phyloP scores from a whole-genome alignment of 208 protist species.

The Trypanosoma congolense region DNA sequence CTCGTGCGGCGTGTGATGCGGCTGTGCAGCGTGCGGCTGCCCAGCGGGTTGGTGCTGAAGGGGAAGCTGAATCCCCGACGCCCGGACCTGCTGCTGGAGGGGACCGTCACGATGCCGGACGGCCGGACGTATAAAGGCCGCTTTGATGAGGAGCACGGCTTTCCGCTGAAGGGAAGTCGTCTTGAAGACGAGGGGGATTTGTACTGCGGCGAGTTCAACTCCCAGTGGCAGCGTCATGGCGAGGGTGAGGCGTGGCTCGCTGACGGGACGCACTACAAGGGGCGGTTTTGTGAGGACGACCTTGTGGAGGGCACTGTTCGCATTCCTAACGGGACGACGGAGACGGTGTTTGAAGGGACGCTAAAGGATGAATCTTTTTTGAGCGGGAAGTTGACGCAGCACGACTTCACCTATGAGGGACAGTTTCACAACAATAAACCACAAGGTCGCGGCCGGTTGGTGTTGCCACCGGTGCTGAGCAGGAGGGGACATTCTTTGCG shows the following conservation, averaged over 20 bases:
- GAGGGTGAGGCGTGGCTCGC: constrained; percentile 79
- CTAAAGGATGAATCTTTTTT: constrained; percentile 83
- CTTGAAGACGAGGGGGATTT: constrained; percentile 88
- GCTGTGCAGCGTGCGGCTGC: constrained; percentile 44
- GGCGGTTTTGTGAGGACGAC: constrained; percentile 70
- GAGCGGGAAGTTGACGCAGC: constrained; percentile 63
- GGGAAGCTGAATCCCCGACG: constrained; percentile 59
- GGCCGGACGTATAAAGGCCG: constrained; percentile 70
- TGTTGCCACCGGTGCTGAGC: constrained; percentile 64
- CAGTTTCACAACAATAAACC: constrained; percentile 80
- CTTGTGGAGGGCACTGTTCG: constrained; percentile 77
- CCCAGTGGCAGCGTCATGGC: constrained; percentile 82
- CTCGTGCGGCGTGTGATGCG: constrained; percentile 13
- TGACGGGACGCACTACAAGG: constrained; percentile 84
- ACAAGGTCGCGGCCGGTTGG: constrained; percentile 72
- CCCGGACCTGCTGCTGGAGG: constrained; percentile 46
- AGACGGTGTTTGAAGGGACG: constrained; percentile 77
- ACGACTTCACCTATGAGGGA: constrained; percentile 84
- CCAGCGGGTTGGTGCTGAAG: constrained; percentile 61
- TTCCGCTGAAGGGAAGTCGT: constrained; percentile 62
- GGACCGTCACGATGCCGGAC: constrained; percentile 61
- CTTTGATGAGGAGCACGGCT: constrained; percentile 58
- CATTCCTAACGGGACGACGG: constrained; percentile 80
- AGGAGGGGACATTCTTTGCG: constrained; percentile 83
- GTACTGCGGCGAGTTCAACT: constrained; percentile 84